phyloP scores from a whole-genome alignment of 768 basidiomycete species.

The Tylopilus sp. region DNA sequence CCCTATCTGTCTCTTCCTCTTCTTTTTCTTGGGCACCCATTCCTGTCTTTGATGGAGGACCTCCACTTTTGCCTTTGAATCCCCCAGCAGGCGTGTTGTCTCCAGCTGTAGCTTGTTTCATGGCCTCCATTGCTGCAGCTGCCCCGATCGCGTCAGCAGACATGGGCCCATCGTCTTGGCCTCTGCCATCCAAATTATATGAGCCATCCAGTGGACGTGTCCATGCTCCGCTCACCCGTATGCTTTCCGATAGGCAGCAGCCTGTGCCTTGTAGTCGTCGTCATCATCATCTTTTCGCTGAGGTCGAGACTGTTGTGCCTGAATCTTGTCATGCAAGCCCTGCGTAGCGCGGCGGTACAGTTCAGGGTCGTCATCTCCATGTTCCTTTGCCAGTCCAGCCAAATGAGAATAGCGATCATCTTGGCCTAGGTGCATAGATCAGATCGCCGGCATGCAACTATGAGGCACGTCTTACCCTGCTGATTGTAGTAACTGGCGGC shows the following conservation, averaged over 20 bases:
- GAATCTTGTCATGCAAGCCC: slow-evolving; percentile 22
- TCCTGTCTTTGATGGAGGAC: slow-evolving; percentile 1
- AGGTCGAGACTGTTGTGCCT: slow-evolving; percentile 13
- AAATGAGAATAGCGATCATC: slow-evolving; percentile 18
- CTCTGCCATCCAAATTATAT: slow-evolving; percentile 8
- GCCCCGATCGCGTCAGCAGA: slow-evolving; percentile 23
- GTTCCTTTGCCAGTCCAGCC: slow-evolving; percentile 15
- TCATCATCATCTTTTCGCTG: slow-evolving; percentile 2
- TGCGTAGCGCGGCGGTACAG: slow-evolving; percentile 20
- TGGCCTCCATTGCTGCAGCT: slow-evolving; percentile 31
- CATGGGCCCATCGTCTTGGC: slow-evolving; percentile 25
- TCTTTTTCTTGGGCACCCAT: neutral
- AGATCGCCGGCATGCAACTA: neutral
- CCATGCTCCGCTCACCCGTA: slow-evolving; percentile 24
- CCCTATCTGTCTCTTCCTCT: slow-evolving; percentile 9
- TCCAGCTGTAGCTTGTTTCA: slow-evolving; percentile 24
- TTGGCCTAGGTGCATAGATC: slow-evolving; percentile 7
- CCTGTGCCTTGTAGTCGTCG: slow-evolving; percentile 16
- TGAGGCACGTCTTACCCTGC: slow-evolving; percentile 5
- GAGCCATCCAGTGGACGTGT: neutral
- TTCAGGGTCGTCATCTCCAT: slow-evolving; percentile 18
- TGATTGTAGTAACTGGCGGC: slow-evolving; percentile 17
- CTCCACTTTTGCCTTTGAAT: slow-evolving; percentile 7
- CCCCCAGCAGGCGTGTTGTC: slow-evolving; percentile 17
- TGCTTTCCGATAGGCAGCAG: slow-evolving; percentile 30